Percentiles rank a stretch among this genome's conserved stretches.
These are phyloP conservation scores for Evernia prunastri DNA, from an alignment of 495 filamentous ascomycete genomes.

Conservation along the genomic window DNA sequence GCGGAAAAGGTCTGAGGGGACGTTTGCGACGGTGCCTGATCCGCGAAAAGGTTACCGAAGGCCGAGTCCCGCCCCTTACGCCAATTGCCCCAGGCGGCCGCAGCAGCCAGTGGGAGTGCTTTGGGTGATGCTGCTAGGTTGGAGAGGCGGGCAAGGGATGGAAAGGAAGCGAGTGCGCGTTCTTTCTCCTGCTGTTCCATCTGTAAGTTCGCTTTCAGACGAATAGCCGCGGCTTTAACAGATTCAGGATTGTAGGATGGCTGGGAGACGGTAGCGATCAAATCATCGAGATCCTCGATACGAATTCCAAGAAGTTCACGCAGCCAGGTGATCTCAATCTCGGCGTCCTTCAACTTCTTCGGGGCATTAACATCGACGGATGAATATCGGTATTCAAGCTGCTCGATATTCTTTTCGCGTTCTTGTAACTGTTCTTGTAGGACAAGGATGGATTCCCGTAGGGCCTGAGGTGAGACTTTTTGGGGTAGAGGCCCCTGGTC, in stretches of 20 bases:
- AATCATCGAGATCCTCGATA: slow-evolving; percentile 84
- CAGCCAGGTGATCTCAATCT: slow-evolving; percentile 93
- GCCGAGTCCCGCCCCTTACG: slow-evolving; percentile 53
- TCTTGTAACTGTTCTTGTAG: slow-evolving; percentile 94
- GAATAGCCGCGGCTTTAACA: slow-evolving; percentile 83
- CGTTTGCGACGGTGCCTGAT: slow-evolving; percentile 59
- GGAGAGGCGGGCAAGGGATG: slow-evolving; percentile 50
- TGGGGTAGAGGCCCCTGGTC: slow-evolving; percentile 50
- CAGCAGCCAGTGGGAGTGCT: slow-evolving; percentile 71
- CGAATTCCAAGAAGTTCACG: slow-evolving; percentile 88
- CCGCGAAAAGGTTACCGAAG: slow-evolving; percentile 37
- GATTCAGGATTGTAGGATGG: slow-evolving; percentile 66
- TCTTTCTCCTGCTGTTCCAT: slow-evolving; percentile 97
- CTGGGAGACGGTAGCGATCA: slow-evolving; percentile 69
- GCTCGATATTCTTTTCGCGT: slow-evolving; percentile 81
- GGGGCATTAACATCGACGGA: slow-evolving; percentile 65
- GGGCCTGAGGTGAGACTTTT: slow-evolving; percentile 85
- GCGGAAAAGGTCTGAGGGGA: slow-evolving; percentile 51
- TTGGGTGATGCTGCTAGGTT: slow-evolving; percentile 69
- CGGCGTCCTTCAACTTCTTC: slow-evolving; percentile 74
- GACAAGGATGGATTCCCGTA: slow-evolving; percentile 91
- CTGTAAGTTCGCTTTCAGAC: slow-evolving; percentile 86
- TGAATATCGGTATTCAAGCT: slow-evolving; percentile 65
- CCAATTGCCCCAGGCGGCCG: slow-evolving; percentile 81
- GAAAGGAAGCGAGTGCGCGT: slow-evolving; percentile 48